Percentiles rank a stretch among this genome's conserved stretches.
Evolutionary conservation across 805 yeast genomes (phyloP).

Genomic region (Kregervanrija delftensis): DNA sequence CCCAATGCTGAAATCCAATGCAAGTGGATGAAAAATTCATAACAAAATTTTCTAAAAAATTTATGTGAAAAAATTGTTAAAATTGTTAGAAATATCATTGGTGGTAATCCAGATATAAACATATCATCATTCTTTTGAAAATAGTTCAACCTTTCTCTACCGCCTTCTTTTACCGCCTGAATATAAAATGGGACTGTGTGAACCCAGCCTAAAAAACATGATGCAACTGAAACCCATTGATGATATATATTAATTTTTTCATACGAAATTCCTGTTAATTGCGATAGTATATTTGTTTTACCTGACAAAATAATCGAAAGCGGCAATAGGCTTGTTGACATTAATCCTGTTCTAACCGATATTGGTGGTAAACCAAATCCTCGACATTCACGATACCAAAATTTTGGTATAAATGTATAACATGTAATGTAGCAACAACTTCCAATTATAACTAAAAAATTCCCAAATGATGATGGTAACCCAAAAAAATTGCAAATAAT

Average conservation of each 20-base stretch:
- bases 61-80: constrained; percentile 38
- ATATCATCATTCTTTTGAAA: constrained; percentile 18
- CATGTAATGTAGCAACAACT: constrained; percentile 29
- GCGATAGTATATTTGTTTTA: constrained; percentile 42
- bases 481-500: constrained; percentile 30
- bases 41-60: constrained; percentile 31
- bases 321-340: constrained; percentile 45
- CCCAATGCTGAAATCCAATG: constrained; percentile 51
- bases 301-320: constrained; percentile 45
- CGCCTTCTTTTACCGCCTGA: constrained; percentile 44
- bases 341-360: constrained; percentile 45
- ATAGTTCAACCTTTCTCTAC: constrained; percentile 23
- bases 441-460: constrained; percentile 26
- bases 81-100: constrained; percentile 37
- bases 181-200: constrained; percentile 45
- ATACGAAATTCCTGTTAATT: constrained; percentile 46
- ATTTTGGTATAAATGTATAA: constrained; percentile 36
- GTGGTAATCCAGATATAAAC: constrained; percentile 39
- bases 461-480: constrained; percentile 31
- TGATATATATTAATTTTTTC: constrained; percentile 49
- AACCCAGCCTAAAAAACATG: constrained; percentile 37
- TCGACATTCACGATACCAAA: constrained; percentile 43
- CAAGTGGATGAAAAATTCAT: constrained; percentile 43
- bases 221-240: constrained; percentile 38
- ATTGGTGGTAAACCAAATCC: constrained; percentile 58